phyloP scores from a whole-genome alignment of 768 basidiomycete genomes.

The Hygrocybe coccinea region DNA sequence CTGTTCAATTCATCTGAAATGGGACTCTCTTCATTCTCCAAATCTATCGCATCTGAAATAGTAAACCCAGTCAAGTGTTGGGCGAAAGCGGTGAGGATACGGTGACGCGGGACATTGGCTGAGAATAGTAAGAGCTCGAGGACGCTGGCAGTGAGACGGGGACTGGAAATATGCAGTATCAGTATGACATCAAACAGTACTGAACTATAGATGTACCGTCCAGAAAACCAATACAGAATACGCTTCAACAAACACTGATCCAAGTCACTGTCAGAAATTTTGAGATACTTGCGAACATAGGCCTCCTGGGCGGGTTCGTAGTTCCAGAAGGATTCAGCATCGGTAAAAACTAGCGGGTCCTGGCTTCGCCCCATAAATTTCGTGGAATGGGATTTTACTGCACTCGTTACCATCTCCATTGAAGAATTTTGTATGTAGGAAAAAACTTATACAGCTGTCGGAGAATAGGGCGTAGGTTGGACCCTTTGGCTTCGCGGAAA shows the following conservation, averaged over 20 bases:
- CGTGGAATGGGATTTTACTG: constrained; percentile 5
- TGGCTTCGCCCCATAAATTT: neutral
- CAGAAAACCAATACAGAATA: constrained; percentile 18
- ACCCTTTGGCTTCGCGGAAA: constrained; percentile 7
- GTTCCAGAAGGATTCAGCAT: constrained; percentile 7
- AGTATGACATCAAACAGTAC: neutral
- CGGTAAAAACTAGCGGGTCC: constrained; percentile 7
- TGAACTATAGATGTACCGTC: constrained; percentile 12
- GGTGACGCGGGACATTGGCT: constrained; percentile 15
- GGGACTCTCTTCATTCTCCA: constrained; percentile 11
- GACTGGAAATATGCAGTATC: constrained; percentile 5
- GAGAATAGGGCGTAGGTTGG: constrained; percentile 11
- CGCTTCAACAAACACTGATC: constrained; percentile 16
- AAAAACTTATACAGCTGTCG: constrained; percentile 10
- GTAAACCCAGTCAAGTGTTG: constrained; percentile 16
- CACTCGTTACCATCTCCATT: constrained; percentile 11
- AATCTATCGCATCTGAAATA: constrained; percentile 15
- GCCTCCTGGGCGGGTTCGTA: neutral
- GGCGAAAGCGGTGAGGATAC: constrained; percentile 15
- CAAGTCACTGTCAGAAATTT: constrained; percentile 7
- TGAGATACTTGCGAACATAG: constrained; percentile 11
- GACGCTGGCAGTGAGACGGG: constrained; percentile 15
- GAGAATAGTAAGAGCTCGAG: constrained; percentile 17
- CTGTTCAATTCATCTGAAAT: constrained; percentile 6
- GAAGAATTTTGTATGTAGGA: constrained; percentile 4